Evolutionary conservation across 306 rosid genomes (phyloP).

Genomic region (Mimosa bimucronata): DNA sequence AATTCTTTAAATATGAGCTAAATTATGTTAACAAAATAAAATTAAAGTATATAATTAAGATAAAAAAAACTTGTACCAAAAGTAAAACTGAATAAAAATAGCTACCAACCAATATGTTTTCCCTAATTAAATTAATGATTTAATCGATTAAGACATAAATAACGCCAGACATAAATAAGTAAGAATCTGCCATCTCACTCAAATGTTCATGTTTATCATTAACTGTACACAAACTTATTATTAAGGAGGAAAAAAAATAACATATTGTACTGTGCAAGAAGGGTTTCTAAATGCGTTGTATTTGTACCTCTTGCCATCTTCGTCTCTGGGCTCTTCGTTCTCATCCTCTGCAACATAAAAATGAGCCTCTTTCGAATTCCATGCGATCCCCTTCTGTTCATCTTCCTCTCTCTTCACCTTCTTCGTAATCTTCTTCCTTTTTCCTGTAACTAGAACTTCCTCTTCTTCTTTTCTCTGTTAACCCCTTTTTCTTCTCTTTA

Average conservation of each 20-base stretch:
- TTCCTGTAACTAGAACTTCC: background rate
- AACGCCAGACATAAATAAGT: background rate
- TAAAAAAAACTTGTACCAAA: too few relatives aligned
- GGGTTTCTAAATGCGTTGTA: slow-evolving; percentile 1
- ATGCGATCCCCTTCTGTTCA: background rate
- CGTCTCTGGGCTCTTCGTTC: slow-evolving; percentile 3
- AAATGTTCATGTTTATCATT: background rate
- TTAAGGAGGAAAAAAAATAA: background rate
- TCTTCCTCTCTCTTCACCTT: background rate
- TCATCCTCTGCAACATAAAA: background rate
- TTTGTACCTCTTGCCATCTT: background rate
- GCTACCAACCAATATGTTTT: too few relatives aligned
- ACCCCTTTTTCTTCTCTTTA: background rate
- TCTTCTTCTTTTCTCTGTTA: background rate
- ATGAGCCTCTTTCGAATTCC: slow-evolving; percentile 4
- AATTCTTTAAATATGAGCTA: too few relatives aligned
- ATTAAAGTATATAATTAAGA: too few relatives aligned
- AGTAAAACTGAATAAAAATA: too few relatives aligned
- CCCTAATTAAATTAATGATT: too few relatives aligned
- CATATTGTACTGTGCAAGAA: background rate
- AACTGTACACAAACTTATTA: background rate
- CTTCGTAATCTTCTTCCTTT: background rate
- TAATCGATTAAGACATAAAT: background rate
- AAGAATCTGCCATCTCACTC: background rate
- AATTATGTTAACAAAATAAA: too few relatives aligned